Conservation (phyloP, 345 rosid genomes). For the Camelina hispida region DNA sequence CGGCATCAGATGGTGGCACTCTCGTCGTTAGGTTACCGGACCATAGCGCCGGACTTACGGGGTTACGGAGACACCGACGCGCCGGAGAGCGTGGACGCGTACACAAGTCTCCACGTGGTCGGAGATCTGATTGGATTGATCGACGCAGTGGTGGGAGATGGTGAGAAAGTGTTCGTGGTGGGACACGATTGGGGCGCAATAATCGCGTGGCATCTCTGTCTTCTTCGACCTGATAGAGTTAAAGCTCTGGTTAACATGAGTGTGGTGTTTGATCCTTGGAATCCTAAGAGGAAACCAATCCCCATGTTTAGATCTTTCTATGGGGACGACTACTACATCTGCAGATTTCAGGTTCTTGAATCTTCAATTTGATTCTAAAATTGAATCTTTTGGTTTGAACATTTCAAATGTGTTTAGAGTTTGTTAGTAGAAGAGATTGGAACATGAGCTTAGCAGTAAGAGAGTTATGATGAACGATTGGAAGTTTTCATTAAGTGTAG, state of each 20-base stretch:
- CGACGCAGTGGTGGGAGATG: conserved; percentile 40
- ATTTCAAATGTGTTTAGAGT: neutral
- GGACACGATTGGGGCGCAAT: conserved; percentile 50
- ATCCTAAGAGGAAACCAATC: conserved; percentile 41
- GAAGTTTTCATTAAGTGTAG: neutral
- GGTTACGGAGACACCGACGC: conserved; percentile 47
- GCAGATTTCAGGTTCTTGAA: conserved; percentile 39
- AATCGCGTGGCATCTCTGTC: conserved; percentile 47
- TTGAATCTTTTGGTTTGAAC: neutral
- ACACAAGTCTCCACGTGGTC: conserved; percentile 40
- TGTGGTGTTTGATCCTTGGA: conserved; percentile 42
- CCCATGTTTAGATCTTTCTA: conserved; percentile 21
- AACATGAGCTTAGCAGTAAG: too few relatives aligned
- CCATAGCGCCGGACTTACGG: conserved; percentile 47
- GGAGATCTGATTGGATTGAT: conserved; percentile 47
- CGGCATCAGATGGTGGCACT: conserved; percentile 44
- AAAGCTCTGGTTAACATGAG: conserved; percentile 44
- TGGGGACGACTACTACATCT: conserved; percentile 47
- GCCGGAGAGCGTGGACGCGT: conserved; percentile 37
- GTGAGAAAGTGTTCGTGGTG: conserved; percentile 44
- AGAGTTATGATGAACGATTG: neutral
- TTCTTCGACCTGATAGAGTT: conserved; percentile 43
- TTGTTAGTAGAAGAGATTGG: neutral
- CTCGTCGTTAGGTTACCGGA: conserved; percentile 41
- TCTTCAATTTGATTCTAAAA: too few relatives aligned